phyloP scores from a whole-genome alignment of 1,139 yeast genomes.

The Yamadazyma conglobata region DNA sequence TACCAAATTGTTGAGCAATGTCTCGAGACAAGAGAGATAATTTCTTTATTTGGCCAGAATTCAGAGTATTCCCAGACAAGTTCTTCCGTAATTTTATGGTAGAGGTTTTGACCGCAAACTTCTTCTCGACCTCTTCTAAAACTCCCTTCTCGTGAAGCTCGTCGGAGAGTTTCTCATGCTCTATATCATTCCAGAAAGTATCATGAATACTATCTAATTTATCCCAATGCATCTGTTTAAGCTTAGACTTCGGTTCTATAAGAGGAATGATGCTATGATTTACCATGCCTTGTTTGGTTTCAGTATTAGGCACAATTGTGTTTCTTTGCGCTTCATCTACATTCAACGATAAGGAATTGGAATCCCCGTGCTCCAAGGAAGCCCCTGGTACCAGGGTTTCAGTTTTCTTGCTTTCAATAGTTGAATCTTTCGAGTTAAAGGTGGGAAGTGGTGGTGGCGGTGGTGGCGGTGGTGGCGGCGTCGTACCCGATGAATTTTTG shows the following conservation, averaged over 20 bases:
- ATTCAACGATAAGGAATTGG: too few species aligned
- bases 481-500: not conserved
- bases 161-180: conserved; percentile 46
- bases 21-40: conserved; percentile 72
- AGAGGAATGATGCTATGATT: too few species aligned
- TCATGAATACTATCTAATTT: conserved; percentile 64
- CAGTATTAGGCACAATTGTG: too few species aligned
- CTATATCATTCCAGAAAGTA: conserved; percentile 77
- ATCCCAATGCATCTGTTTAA: conserved; percentile 97
- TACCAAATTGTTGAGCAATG: conserved; percentile 82
- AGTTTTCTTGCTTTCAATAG: too few species aligned
- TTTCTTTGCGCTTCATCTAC: too few species aligned
- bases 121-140: conserved; percentile 69
- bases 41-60: conserved; percentile 23
- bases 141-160: conserved; percentile 67
- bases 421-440: too few species aligned
- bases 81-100: conserved; percentile 39
- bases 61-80: conserved; percentile 10
- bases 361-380: too few species aligned
- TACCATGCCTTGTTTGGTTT: too few species aligned
- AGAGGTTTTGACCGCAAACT: conserved; percentile 66
- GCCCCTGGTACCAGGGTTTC: too few species aligned
- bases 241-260: conserved; percentile 52
- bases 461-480: conserved; percentile 6
- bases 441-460: conserved; percentile 1